These are phyloP conservation scores for Colletotrichum cordylinicola DNA, from an alignment of 2,329 filamentous ascomycete genomes.

Conservation along the genomic window DNA sequence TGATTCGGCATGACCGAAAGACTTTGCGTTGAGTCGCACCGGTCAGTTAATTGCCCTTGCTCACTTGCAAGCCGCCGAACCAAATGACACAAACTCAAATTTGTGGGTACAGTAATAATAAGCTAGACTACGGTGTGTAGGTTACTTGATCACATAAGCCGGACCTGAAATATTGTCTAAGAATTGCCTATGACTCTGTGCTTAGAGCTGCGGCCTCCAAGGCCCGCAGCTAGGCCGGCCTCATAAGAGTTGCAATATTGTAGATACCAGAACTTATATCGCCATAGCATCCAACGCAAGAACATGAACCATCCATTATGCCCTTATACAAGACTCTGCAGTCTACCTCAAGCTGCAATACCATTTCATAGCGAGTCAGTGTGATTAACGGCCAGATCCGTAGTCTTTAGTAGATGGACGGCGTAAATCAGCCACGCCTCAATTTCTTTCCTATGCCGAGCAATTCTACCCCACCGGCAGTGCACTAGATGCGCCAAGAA, in stretches of 20 bases:
- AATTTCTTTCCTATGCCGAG: neutral
- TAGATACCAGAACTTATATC: neutral
- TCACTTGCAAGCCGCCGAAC: neutral
- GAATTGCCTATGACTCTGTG: neutral
- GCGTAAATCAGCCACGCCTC: neutral
- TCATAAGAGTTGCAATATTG: neutral
- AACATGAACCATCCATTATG: neutral
- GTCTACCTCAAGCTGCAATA: neutral
- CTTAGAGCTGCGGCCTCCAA: neutral
- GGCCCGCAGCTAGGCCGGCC: neutral
- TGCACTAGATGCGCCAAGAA: neutral
- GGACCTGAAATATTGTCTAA: neutral
- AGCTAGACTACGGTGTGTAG: neutral
- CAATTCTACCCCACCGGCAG: neutral
- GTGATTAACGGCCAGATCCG: no score
- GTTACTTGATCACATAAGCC: neutral
- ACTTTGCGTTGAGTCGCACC: neutral
- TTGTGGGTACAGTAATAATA: neutral
- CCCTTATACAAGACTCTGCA: neutral
- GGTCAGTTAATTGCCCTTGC: neutral
- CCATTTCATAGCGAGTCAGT: no score
- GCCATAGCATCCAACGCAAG: neutral
- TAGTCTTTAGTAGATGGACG: neutral
- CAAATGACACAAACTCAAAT: neutral
- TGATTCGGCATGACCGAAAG: neutral